Evolutionary conservation across 352 stramenopile genomes (phyloP).

Genomic region (Aphanomyces stellatus): DNA sequence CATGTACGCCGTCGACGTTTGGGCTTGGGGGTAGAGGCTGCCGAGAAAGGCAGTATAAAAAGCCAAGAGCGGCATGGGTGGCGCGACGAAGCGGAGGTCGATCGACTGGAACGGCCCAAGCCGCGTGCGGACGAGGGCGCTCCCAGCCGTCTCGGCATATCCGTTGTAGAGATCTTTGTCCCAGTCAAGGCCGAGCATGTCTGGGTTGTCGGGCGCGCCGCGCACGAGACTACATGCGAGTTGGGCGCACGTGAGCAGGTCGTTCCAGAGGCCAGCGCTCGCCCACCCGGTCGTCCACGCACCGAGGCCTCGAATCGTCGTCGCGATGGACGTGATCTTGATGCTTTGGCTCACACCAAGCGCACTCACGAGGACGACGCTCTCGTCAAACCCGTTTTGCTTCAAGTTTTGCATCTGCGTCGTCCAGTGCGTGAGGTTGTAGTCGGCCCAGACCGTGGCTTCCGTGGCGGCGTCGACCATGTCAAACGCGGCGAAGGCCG

Average conservation of each 20-base stretch:
- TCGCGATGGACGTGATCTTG: not conserved
- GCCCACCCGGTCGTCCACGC: not conserved
- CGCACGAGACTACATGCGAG: constrained; percentile 2
- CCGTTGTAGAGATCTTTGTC: not conserved
- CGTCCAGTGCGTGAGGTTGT: not conserved
- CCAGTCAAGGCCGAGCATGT: not conserved
- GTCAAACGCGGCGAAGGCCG: not conserved
- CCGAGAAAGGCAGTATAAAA: not conserved
- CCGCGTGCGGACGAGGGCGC: not conserved
- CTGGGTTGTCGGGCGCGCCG: not conserved
- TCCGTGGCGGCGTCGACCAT: not conserved
- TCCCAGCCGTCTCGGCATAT: not conserved
- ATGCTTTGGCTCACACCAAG: constrained; percentile 1
- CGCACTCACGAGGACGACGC: not conserved
- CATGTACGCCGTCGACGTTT: not conserved
- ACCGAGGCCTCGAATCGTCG: not conserved
- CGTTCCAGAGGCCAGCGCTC: constrained; percentile 4
- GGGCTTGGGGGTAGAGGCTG: not conserved
- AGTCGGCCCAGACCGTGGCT: not conserved
- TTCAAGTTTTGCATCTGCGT: not conserved
- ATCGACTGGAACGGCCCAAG: not conserved
- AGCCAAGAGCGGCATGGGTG: not conserved
- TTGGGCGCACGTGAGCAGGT: not conserved
- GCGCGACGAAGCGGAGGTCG: not conserved
- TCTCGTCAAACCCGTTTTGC: not conserved